phyloP scores from a whole-genome alignment of 257 asterid genomes.

The Fraxinus quadrangulata region DNA sequence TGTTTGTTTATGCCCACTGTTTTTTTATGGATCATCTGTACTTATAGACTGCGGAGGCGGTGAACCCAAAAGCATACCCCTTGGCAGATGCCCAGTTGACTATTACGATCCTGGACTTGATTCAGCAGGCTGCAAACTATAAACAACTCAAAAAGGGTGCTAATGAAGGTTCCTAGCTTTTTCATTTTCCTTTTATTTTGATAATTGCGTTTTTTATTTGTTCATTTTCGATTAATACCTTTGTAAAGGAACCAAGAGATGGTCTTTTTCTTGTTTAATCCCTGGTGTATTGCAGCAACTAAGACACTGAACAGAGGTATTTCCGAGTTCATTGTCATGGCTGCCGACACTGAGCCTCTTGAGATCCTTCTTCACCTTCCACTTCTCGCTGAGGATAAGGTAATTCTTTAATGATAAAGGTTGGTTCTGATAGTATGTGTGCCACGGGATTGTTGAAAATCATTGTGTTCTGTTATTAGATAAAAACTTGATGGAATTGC shows the following conservation, averaged over 20 bases:
- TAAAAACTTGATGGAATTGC: not conserved
- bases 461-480: not conserved
- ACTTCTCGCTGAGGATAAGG: conserved; percentile 95
- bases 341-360: conserved; percentile 94
- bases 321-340: conserved; percentile 91
- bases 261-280: not conserved
- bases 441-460: not conserved
- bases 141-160: conserved; percentile 65
- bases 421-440: not conserved
- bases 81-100: conserved; percentile 53
- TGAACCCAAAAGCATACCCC: conserved; percentile 51
- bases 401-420: conserved; percentile 12
- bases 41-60: conserved; percentile 32
- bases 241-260: not conserved
- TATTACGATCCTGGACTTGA: conserved; percentile 49
- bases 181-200: not conserved
- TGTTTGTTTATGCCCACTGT: not conserved
- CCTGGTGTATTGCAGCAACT: conserved; percentile 61
- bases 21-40: not conserved
- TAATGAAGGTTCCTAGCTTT: conserved; percentile 34
- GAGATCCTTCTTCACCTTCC: conserved; percentile 97
- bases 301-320: conserved; percentile 95
- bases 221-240: not conserved
- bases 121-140: conserved; percentile 56
- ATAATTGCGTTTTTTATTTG: not conserved